Percentiles rank a stretch among this genome's conserved stretches.
phyloP scores from a whole-genome alignment of 306 rosid species.

The Lotus japonicus region DNA sequence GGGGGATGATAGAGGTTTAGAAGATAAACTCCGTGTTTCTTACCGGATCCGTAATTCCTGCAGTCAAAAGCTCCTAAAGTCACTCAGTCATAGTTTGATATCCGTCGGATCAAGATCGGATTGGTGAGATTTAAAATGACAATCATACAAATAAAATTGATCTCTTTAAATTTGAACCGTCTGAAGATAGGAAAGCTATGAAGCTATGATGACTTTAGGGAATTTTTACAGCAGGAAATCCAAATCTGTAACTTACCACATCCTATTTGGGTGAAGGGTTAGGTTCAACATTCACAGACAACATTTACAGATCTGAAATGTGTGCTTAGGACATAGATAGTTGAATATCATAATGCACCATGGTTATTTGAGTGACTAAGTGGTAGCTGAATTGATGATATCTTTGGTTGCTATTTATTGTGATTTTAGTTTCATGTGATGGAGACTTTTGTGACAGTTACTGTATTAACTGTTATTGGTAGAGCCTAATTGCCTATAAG shows the following conservation, averaged over 20 bases:
- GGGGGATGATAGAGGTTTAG: background rate
- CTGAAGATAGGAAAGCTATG: no score
- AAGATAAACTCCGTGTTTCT: background rate
- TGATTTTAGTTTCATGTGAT: constrained; percentile 13
- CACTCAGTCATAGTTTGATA: no score
- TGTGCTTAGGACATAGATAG: background rate
- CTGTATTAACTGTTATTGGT: background rate
- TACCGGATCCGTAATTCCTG: no score
- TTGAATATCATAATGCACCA: background rate
- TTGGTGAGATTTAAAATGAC: no score
- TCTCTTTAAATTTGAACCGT: no score
- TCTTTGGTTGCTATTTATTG: background rate
- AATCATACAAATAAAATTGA: no score
- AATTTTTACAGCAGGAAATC: no score
- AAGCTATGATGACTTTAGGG: no score
- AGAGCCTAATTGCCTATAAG: background rate
- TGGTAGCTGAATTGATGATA: constrained; percentile 3
- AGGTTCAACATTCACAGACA: background rate
- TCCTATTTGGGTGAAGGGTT: background rate
- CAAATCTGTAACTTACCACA: background rate
- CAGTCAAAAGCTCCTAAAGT: no score
- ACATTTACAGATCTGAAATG: background rate
- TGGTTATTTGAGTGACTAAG: background rate
- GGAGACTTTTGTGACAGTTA: background rate
- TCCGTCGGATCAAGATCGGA: no score